A percentile compares a stretch with the other conserved stretches of the same genome.
Evolutionary conservation across 345 rosid genomes (phyloP).

Genomic region (Zanthoxylum bungeanum): DNA sequence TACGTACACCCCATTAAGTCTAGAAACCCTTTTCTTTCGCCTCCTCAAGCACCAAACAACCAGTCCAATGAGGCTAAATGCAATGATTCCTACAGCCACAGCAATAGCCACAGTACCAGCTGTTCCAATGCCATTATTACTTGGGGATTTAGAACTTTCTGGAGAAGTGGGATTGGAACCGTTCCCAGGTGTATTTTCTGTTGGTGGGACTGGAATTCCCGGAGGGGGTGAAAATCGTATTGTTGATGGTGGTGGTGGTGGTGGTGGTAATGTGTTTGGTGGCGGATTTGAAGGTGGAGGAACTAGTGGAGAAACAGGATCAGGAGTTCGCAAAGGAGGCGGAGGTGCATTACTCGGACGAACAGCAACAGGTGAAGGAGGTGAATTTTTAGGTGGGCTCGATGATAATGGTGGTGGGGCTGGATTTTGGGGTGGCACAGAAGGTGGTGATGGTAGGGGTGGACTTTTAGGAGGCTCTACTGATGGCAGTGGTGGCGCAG

Average conservation of each 20-base stretch:
- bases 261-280: slow-evolving; percentile 29
- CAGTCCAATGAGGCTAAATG: slow-evolving; percentile 56
- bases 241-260: slow-evolving; percentile 37
- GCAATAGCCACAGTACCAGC: slow-evolving; percentile 50
- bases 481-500: slow-evolving; percentile 25
- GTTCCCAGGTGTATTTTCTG: slow-evolving; percentile 25
- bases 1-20: slow-evolving; percentile 53
- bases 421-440: slow-evolving; percentile 25
- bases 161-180: slow-evolving; percentile 29
- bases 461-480: slow-evolving; percentile 26
- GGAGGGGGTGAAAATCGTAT: slow-evolving; percentile 36
- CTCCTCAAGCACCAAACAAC: slow-evolving; percentile 55
- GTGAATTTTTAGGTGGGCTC: slow-evolving; percentile 23
- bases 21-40: slow-evolving; percentile 45
- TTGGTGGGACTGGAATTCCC: slow-evolving; percentile 21
- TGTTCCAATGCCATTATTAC: slow-evolving; percentile 33
- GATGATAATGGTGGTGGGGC: slow-evolving; percentile 38
- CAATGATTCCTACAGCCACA: slow-evolving; percentile 45
- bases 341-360: slow-evolving; percentile 28
- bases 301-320: slow-evolving; percentile 26
- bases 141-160: slow-evolving; percentile 23
- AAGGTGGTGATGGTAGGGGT: slow-evolving; percentile 27
- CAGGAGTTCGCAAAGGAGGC: slow-evolving; percentile 29
- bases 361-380: slow-evolving; percentile 20
- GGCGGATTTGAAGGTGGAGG: slow-evolving; percentile 43